Percentiles rank a stretch among this genome's conserved stretches.
phyloP scores from a whole-genome alignment of 768 basidiomycete genomes.

The Fomitopsis serialis region DNA sequence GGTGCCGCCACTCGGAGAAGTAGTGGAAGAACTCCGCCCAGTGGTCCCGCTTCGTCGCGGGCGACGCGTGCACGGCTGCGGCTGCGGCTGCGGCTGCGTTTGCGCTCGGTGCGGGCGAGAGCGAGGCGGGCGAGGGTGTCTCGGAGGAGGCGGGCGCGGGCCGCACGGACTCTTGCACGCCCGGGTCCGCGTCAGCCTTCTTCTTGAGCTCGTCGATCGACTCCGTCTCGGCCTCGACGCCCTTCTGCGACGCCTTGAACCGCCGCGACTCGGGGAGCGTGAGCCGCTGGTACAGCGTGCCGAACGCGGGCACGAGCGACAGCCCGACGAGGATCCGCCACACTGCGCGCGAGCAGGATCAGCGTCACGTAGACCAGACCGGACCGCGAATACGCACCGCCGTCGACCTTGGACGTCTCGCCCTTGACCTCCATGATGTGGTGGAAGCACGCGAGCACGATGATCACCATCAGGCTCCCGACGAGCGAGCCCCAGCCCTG shows the following conservation, averaged over 20 bases:
- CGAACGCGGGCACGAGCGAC: slow-evolving; percentile 70
- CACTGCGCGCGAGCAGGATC: slow-evolving; percentile 26
- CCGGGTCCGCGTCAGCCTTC: slow-evolving; percentile 18
- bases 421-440: slow-evolving; percentile 53
- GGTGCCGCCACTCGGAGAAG: slow-evolving; percentile 69
- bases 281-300: slow-evolving; percentile 69
- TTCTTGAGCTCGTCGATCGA: slow-evolving; percentile 28
- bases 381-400: slow-evolving; percentile 38
- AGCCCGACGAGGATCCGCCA: slow-evolving; percentile 76
- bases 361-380: neutral
- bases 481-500: slow-evolving; percentile 75
- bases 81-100: neutral
- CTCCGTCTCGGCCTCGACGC: slow-evolving; percentile 19
- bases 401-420: slow-evolving; percentile 62
- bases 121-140: neutral
- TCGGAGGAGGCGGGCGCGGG: slow-evolving; percentile 16
- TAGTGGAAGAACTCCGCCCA: slow-evolving; percentile 53
- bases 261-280: slow-evolving; percentile 67
- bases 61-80: neutral
- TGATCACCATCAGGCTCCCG: slow-evolving; percentile 56
- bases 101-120: neutral
- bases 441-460: slow-evolving; percentile 62
- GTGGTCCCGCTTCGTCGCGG: neutral
- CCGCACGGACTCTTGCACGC: slow-evolving; percentile 24
- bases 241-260: slow-evolving; percentile 39